A percentile compares a stretch with the other conserved stretches of the same genome.
Conservation (phyloP, 1,284 basidiomycete genomes). For the Naganishia albida region DNA sequence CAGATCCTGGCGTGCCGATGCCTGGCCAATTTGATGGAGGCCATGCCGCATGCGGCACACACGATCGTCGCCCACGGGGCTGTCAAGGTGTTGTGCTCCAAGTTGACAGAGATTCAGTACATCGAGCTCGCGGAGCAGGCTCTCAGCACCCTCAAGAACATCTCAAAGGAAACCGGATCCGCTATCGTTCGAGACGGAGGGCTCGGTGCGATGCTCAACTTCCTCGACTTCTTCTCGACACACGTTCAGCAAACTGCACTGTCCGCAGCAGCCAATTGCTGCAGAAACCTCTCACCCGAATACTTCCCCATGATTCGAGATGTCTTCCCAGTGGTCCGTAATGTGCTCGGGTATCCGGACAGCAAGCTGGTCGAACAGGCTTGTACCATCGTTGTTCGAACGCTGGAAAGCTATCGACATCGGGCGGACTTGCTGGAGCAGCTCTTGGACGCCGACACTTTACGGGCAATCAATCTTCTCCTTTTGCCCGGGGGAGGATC, state of each 20-base stretch:
- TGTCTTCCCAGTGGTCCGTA: conserved; percentile 88
- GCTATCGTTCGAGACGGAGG: conserved; percentile 93
- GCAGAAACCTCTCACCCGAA: conserved; percentile 81
- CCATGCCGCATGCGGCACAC: conserved; percentile 68
- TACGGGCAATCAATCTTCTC: conserved; percentile 78
- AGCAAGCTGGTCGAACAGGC: conserved; percentile 92
- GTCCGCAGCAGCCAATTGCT: conserved; percentile 94
- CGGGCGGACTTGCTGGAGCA: conserved; percentile 80
- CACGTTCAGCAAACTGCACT: conserved; percentile 92
- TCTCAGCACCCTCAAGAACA: conserved; percentile 87
- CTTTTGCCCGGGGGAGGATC: conserved; percentile 83
- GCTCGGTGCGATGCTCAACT: conserved; percentile 83
- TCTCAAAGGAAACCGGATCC: conserved; percentile 72
- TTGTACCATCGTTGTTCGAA: conserved; percentile 86
- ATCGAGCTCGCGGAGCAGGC: conserved; percentile 97
- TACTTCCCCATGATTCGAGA: conserved; percentile 82
- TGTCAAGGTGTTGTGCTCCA: conserved; percentile 91
- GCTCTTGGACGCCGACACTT: conserved; percentile 77
- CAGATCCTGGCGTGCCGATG: conserved; percentile 92
- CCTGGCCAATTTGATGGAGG: conserved; percentile 94
- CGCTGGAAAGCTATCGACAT: conserved; percentile 85
- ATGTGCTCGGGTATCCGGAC: conserved; percentile 85
- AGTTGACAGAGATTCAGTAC: conserved; percentile 90
- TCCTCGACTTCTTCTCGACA: conserved; percentile 94
- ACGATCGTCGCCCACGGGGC: conserved; percentile 93